These are phyloP conservation scores for Clonostachys chloroleuca DNA, from an alignment of 2,329 filamentous ascomycete species.

Conservation along the genomic window DNA sequence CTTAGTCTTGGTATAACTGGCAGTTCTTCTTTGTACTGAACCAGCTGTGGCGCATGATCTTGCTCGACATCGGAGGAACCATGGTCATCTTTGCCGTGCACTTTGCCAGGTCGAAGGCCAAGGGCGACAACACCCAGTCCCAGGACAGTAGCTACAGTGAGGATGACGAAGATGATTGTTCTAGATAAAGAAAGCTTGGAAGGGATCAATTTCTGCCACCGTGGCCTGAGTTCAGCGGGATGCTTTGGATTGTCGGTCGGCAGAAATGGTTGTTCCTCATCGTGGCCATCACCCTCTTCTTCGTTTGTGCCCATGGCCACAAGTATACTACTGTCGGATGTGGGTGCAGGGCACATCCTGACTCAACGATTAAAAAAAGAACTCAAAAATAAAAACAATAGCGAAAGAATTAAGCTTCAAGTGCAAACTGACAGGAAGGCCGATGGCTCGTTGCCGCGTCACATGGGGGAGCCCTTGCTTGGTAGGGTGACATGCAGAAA, in stretches of 20 bases:
- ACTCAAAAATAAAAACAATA: too few species aligned
- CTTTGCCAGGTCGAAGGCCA: slow-evolving; percentile 5
- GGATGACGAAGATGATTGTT: slow-evolving; percentile 8
- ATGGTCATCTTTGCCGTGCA: background rate
- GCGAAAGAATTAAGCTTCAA: too few species aligned
- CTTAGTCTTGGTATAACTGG: slow-evolving; percentile 16
- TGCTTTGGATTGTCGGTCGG: background rate
- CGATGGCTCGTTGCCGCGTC: too few species aligned
- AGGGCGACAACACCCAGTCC: slow-evolving; percentile 12
- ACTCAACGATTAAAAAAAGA: too few species aligned
- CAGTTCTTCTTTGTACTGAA: slow-evolving; percentile 15
- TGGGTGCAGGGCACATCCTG: too few species aligned
- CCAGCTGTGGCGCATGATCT: background rate
- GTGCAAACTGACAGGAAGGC: too few species aligned
- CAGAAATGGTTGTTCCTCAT: slow-evolving; percentile 1
- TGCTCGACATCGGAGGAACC: slow-evolving; percentile 2
- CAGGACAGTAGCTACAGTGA: slow-evolving; percentile 14
- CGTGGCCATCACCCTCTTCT: background rate
- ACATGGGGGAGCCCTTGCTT: too few species aligned
- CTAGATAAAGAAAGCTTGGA: too few species aligned
- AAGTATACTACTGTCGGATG: too few species aligned
- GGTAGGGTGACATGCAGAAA: too few species aligned
- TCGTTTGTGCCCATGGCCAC: background rate
- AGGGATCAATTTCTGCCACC: too few species aligned
- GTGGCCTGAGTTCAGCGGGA: background rate